Percentiles rank a stretch among this genome's conserved stretches.
phyloP scores from a whole-genome alignment of 2,329 filamentous ascomycete genomes.

The Taxawa tesnikishii region DNA sequence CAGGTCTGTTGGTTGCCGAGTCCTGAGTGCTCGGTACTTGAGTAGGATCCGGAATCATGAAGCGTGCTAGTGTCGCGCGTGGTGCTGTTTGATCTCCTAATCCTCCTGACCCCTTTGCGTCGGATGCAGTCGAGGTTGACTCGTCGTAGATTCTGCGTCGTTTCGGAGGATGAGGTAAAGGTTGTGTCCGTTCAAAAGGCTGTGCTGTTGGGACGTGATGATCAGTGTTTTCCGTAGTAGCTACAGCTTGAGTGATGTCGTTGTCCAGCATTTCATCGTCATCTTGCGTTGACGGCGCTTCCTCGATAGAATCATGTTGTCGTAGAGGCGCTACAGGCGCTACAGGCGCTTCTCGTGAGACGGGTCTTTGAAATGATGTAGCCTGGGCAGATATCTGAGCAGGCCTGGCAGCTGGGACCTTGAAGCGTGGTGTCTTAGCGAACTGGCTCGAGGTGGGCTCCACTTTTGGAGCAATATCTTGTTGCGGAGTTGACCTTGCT shows the following conservation, averaged over 20 bases:
- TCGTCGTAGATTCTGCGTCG: slow-evolving; percentile 13
- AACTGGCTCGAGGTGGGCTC: too few relatives aligned
- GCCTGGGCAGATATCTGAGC: neutral
- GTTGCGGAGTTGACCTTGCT: too few relatives aligned
- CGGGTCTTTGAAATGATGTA: slow-evolving; percentile 4
- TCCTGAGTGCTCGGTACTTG: neutral
- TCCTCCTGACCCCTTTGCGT: slow-evolving; percentile 9
- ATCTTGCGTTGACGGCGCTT: slow-evolving; percentile 7
- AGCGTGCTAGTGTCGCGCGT: slow-evolving; percentile 3
- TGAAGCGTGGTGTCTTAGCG: slow-evolving; percentile 2
- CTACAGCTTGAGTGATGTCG: slow-evolving; percentile 7
- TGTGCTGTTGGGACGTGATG: slow-evolving; percentile 1
- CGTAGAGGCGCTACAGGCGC: neutral
- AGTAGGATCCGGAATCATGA: slow-evolving; percentile 3
- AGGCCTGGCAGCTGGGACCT: neutral
- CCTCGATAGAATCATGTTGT: slow-evolving; percentile 15
- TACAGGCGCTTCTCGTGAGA: slow-evolving; percentile 1
- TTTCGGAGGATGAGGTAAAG: slow-evolving; percentile 16
- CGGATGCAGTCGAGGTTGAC: slow-evolving; percentile 4
- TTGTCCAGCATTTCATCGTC: slow-evolving; percentile 17
- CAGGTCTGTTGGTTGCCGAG: slow-evolving; percentile 16
- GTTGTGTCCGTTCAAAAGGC: slow-evolving; percentile 3
- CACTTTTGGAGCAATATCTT: too few relatives aligned
- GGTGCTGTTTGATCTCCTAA: slow-evolving; percentile 4
- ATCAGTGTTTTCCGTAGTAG: slow-evolving; percentile 6